Conservation (phyloP, 2,329 filamentous ascomycete species). For the Chaetomium olivaceum region DNA sequence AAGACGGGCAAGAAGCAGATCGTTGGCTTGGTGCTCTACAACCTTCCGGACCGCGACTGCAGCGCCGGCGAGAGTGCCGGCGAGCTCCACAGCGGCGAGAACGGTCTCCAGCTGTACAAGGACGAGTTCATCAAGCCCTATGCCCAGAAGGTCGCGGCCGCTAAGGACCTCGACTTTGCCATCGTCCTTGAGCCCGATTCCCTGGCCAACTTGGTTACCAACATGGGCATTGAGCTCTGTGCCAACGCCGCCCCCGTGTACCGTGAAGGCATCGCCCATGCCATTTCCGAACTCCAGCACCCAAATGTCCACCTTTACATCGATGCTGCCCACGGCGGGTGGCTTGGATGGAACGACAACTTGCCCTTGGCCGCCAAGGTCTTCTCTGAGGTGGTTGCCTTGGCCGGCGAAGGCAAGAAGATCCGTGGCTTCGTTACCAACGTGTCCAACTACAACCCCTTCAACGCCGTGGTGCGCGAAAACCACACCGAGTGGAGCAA, state of each 20-base stretch:
- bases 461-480: constrained; percentile 41
- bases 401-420: constrained; percentile 37
- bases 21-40: constrained; percentile 47
- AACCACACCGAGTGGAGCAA: constrained; percentile 45
- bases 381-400: constrained; percentile 43
- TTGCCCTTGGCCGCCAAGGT: constrained; percentile 44
- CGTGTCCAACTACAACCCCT: constrained; percentile 48
- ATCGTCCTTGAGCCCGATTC: constrained; percentile 49
- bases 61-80: constrained; percentile 45
- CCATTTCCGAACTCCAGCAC: constrained; percentile 43
- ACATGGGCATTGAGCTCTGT: constrained; percentile 42
- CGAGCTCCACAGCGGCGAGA: constrained; percentile 42
- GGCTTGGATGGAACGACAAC: constrained; percentile 46
- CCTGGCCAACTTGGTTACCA: constrained; percentile 47
- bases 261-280: constrained; percentile 45
- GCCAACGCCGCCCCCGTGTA: constrained; percentile 42
- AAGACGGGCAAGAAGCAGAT: constrained; percentile 42
- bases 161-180: constrained; percentile 44
- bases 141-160: constrained; percentile 41
- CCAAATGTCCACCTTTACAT: constrained; percentile 44
- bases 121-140: constrained; percentile 44
- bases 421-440: constrained; percentile 48
- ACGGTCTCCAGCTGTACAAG: constrained; percentile 45
- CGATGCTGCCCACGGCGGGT: constrained; percentile 47
- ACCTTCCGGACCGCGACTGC: constrained; percentile 49